Conservation (phyloP, 257 asterid genomes). For the Gentiana dahurica region DNA sequence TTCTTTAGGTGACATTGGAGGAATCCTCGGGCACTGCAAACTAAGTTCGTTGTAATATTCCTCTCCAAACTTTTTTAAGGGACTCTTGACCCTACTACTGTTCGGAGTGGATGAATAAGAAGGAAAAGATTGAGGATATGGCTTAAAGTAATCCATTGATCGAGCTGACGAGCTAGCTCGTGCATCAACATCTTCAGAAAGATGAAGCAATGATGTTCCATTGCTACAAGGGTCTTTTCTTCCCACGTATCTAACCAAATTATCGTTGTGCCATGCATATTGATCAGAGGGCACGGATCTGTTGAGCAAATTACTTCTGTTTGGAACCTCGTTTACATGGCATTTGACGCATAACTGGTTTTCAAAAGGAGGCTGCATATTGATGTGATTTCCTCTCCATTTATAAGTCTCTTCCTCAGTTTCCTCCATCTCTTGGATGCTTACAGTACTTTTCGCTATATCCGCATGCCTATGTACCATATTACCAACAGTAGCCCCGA, state of each 20-base stretch:
- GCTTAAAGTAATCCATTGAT: conserved; percentile 28
- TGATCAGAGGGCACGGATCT: conserved; percentile 16
- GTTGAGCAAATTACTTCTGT: conserved; percentile 12
- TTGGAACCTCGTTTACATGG: conserved; percentile 6
- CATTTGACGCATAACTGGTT: conserved; percentile 10
- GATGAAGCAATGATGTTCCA: conserved; percentile 20
- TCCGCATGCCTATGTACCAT: conserved; percentile 4
- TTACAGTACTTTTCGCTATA: conserved; percentile 12
- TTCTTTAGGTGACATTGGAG: conserved; percentile 30
- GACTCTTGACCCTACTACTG: conserved; percentile 8
- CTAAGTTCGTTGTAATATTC: conserved; percentile 18
- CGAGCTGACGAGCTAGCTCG: conserved; percentile 15
- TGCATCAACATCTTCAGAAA: conserved; percentile 20
- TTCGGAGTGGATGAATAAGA: conserved; percentile 11
- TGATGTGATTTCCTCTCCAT: conserved; percentile 17
- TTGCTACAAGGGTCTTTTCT: conserved; percentile 11
- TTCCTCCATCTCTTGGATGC: conserved; percentile 19
- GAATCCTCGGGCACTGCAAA: conserved; percentile 24
- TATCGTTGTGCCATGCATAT: conserved; percentile 13
- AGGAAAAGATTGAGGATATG: conserved; percentile 23
- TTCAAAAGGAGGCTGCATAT: conserved; percentile 19
- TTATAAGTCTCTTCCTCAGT: conserved; percentile 12
- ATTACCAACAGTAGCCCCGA: conserved; percentile 15
- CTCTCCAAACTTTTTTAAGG: conserved; percentile 13
- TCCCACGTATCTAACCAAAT: conserved; percentile 13